Percentiles rank a stretch among this genome's conserved stretches.
Conservation (phyloP, 192 early-diverging fungal species). For the Allomyces macrogynus region DNA sequence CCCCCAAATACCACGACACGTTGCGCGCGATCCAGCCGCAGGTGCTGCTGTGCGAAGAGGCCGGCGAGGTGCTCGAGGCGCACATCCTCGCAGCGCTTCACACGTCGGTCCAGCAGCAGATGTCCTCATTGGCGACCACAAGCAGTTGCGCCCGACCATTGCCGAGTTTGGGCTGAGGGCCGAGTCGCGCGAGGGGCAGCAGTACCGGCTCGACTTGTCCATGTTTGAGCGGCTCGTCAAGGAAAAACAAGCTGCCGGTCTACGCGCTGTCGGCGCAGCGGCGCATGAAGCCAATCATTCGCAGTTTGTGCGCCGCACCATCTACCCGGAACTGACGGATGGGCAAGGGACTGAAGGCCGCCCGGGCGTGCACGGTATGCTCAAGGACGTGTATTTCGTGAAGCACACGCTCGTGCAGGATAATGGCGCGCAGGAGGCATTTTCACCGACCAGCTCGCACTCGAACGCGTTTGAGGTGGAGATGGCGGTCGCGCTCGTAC, state of each 20-base stretch:
- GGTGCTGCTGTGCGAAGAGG: conserved; percentile 14
- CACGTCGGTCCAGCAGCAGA: conserved; percentile 7
- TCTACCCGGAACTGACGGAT: conserved; percentile 14
- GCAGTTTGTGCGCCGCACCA: conserved; percentile 7
- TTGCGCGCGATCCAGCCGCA: background rate
- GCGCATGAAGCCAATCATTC: conserved; percentile 17
- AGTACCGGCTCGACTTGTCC: conserved; percentile 14
- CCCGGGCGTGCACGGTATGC: conserved; percentile 10
- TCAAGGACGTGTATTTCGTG: conserved; percentile 11
- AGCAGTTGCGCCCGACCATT: conserved; percentile 10
- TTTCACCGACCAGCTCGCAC: conserved; percentile 3
- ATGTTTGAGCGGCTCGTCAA: conserved; percentile 13
- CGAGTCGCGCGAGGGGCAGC: conserved; percentile 2
- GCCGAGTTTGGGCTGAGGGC: conserved; percentile 4
- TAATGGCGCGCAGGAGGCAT: background rate
- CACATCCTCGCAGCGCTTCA: conserved; percentile 11
- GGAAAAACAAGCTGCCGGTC: conserved; percentile 5
- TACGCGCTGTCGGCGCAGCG: conserved; percentile 9
- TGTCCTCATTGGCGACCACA: conserved; percentile 16
- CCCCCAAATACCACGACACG: conserved; percentile 20
- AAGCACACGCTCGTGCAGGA: conserved; percentile 12
- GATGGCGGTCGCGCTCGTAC: conserved; percentile 10
- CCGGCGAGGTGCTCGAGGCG: conserved; percentile 16
- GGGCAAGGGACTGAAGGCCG: conserved; percentile 1
- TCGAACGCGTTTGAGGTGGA: conserved; percentile 11